Conservation (phyloP, 495 filamentous ascomycete species). For the Penicillium pancosmium region DNA sequence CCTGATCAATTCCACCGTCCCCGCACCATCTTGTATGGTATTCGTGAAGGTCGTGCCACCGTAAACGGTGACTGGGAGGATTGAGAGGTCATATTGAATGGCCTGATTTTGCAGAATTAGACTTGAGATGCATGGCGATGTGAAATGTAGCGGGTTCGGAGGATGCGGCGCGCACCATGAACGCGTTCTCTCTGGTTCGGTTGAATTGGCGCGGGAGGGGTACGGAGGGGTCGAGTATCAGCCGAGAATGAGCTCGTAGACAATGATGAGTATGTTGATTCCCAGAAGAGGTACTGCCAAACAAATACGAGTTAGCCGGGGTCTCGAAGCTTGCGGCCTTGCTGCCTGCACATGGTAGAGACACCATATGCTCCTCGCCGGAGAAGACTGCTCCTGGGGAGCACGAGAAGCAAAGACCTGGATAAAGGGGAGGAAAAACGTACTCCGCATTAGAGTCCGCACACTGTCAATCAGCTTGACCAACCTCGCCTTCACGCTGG, state of each 20-base stretch:
- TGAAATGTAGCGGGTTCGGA: not conserved
- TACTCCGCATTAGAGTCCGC: constrained; percentile 93
- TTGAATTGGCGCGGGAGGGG: not conserved
- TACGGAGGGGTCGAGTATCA: constrained; percentile 43
- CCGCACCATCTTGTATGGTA: not conserved
- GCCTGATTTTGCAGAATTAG: not conserved
- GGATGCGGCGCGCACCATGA: not conserved
- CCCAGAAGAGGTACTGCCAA: constrained; percentile 85
- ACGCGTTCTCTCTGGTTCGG: not conserved
- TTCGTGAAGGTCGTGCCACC: constrained; percentile 5
- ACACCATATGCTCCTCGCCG: not conserved
- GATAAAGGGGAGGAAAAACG: constrained; percentile 36
- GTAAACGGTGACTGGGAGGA: not conserved
- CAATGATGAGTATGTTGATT: constrained; percentile 86
- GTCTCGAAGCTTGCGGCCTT: constrained; percentile 1
- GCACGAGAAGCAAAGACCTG: not conserved
- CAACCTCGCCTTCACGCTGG: constrained; percentile 83
- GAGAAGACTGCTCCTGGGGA: not conserved
- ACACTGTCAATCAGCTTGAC: constrained; percentile 90
- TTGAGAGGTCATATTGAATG: not conserved
- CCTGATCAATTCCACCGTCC: not conserved
- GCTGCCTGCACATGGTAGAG: not conserved
- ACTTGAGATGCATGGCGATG: not conserved
- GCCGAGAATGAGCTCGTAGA: constrained; percentile 86
- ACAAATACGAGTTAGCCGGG: constrained; percentile 16